Conservation (phyloP, 106 monocot species). For the Dendrobium chrysotoxum region DNA sequence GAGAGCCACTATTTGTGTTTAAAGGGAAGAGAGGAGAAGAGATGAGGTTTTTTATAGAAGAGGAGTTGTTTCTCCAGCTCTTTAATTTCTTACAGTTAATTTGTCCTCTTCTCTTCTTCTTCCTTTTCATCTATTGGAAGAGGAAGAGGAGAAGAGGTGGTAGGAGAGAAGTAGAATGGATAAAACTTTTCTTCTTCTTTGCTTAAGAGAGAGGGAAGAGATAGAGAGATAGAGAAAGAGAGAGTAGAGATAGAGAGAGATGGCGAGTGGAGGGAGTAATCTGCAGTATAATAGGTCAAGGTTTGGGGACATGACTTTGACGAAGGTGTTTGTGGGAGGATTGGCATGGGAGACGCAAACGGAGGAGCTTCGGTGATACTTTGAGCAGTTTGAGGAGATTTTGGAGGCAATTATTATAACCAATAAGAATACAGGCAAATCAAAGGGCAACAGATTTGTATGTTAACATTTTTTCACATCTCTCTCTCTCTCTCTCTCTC, state of each 20-base stretch:
- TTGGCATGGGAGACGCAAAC: constrained; percentile 90
- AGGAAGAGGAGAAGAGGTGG: constrained; percentile 4
- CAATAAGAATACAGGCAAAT: constrained; percentile 67
- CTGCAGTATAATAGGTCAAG: constrained; percentile 50
- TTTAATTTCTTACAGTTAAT: not conserved
- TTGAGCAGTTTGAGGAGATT: constrained; percentile 79
- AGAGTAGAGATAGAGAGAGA: too few relatives aligned
- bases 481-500: too few relatives aligned
- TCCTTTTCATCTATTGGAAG: constrained; percentile 22
- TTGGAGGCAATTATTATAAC: constrained; percentile 89
- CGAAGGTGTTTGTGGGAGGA: constrained; percentile 94
- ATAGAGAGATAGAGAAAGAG: too few relatives aligned
- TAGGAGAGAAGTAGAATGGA: constrained; percentile 10
- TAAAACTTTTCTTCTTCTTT: not conserved
- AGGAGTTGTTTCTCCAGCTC: not conserved
- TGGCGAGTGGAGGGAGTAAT: constrained; percentile 14
- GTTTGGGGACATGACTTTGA: constrained; percentile 86
- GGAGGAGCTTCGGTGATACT: constrained; percentile 63
- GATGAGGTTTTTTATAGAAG: not conserved
- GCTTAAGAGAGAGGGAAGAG: not conserved
- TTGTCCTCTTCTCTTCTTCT: not conserved
- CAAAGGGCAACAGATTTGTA: constrained; percentile 90
- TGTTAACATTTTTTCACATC: constrained; percentile 4
- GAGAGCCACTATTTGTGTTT: not conserved
- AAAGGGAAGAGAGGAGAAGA: not conserved